Evolutionary conservation across 2,329 filamentous ascomycete species (phyloP), one percentile per base, ranked within the genome.

Genomic region (Didymella keratinophila): DNA sequence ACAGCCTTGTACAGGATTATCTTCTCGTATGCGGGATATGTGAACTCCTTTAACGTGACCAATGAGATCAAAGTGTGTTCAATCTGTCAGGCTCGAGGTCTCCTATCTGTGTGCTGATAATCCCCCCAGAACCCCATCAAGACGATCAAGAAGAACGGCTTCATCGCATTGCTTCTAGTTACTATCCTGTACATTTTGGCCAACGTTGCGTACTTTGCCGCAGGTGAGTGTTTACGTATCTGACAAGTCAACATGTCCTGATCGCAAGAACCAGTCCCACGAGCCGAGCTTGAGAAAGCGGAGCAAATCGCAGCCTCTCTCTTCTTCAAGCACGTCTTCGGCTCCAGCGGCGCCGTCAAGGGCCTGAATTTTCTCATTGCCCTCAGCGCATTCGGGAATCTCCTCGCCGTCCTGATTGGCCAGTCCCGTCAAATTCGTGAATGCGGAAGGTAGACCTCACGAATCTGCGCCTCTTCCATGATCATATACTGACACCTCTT

Each of bases 161-260:
- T 79, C 6, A 66, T 81, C 4, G 83, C 84, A 0, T 71, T 87
- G 2, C 52, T 80, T 0, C 62, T 83, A 0, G 83, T 86, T 2
- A 78, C 83, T 0, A 67, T 82, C 0, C 73, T 88, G 0, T 88
- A 87, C 69, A 78, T 86, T 16, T 72, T 88, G 1, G 84, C 81
- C 60, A 88, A 88, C 54, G 76, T 89, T 25, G 86, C 86, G 0
- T 88, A 87, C 71, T 87, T 88, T 61, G 78, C 85, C 0, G 84
- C 83, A 0, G 81, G 78, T 71, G 60, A 69, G 64, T 56, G 1
- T 21, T 12, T n/a, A 36, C 32, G 16, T 5, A 14, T 3, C 3
- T 11, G n/a, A 30, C 1, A 18, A 27, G n/a, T 23, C 4, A 6
- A 14, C 28, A 21, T 21, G n/a, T 1, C 7, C 54, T 60, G 12